These are phyloP conservation scores for Adiantum capillusveneris DNA, from an alignment of 75 land plant genomes.

Conservation along the genomic window DNA sequence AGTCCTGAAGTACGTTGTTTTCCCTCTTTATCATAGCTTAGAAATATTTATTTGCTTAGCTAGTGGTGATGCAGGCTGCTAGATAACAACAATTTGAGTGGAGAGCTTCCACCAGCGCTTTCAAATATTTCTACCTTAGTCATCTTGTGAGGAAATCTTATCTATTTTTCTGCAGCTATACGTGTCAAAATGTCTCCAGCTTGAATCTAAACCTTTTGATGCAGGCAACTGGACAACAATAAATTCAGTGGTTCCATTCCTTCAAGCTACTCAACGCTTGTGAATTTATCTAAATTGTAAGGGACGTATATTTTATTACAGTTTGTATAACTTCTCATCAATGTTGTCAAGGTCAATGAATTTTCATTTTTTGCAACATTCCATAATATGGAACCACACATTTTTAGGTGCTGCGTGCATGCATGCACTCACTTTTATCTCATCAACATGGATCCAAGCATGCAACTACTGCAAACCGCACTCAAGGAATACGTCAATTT, in stretches of 20 bases:
- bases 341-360: too few relatives aligned
- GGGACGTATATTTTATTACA: conserved; percentile 5
- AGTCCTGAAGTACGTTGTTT: conserved; percentile 3
- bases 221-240: conserved; percentile 84
- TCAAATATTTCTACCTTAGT: conserved; percentile 33
- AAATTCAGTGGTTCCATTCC: conserved; percentile 59
- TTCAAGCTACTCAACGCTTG: conserved; percentile 33
- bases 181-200: not conserved
- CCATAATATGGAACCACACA: too few relatives aligned
- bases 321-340: too few relatives aligned
- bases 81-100: conserved; percentile 77
- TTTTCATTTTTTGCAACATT: too few relatives aligned
- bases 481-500: too few relatives aligned
- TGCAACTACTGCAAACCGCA: too few relatives aligned
- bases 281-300: conserved; percentile 52
- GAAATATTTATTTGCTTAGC: not conserved
- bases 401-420: too few relatives aligned
- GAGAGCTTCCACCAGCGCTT: conserved; percentile 58
- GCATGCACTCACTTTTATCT: too few relatives aligned
- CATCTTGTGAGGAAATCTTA: conserved; percentile 52
- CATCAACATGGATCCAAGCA: too few relatives aligned
- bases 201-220: not conserved
- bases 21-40: too few relatives aligned
- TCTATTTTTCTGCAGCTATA: too few relatives aligned
- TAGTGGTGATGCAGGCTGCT: conserved; percentile 38